These are phyloP conservation scores for Pezicula neosporulosa DNA, from an alignment of 2,329 filamentous ascomycete species.

Conservation along the genomic window DNA sequence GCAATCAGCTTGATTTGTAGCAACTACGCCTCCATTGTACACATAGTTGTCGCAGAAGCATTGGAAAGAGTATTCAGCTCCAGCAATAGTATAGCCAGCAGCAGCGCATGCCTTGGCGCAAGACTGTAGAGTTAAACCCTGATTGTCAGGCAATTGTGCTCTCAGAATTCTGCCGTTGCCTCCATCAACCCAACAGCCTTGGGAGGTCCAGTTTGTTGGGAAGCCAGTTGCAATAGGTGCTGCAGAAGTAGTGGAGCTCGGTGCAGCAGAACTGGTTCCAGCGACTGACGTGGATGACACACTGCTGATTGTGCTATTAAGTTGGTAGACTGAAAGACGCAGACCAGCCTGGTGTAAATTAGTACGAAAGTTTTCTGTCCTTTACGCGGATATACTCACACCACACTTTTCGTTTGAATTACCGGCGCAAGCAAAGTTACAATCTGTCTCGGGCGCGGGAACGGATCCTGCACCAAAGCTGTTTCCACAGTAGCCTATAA, in stretches of 20 bases:
- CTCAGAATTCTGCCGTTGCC: constrained; percentile 17
- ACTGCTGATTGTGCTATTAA: constrained; percentile 6
- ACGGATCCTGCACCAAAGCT: constrained; percentile 22
- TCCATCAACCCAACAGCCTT: constrained; percentile 24
- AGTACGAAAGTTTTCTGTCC: too few relatives aligned
- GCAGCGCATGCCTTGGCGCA: constrained; percentile 30
- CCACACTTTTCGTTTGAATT: constrained; percentile 16
- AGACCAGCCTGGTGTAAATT: constrained; percentile 5
- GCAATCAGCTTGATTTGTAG: constrained; percentile 31
- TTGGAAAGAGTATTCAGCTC: constrained; percentile 30
- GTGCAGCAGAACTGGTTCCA: constrained; percentile 3
- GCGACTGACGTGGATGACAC: background rate
- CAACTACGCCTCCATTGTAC: constrained; percentile 18
- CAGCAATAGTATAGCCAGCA: constrained; percentile 25
- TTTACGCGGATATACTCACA: background rate
- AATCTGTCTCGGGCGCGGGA: constrained; percentile 8
- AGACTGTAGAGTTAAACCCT: constrained; percentile 15
- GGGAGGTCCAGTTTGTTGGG: constrained; percentile 19
- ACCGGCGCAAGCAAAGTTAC: constrained; percentile 16
- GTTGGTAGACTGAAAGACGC: constrained; percentile 16
- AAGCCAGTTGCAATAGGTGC: constrained; percentile 11
- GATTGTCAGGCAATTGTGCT: constrained; percentile 15
- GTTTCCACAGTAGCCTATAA: constrained; percentile 42
- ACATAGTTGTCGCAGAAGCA: constrained; percentile 27
- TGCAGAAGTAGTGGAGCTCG: constrained; percentile 6